Base-by-base conservation (phyloP, 2,329 filamentous ascomycete species). In the Xylaria sp. region DNA sequence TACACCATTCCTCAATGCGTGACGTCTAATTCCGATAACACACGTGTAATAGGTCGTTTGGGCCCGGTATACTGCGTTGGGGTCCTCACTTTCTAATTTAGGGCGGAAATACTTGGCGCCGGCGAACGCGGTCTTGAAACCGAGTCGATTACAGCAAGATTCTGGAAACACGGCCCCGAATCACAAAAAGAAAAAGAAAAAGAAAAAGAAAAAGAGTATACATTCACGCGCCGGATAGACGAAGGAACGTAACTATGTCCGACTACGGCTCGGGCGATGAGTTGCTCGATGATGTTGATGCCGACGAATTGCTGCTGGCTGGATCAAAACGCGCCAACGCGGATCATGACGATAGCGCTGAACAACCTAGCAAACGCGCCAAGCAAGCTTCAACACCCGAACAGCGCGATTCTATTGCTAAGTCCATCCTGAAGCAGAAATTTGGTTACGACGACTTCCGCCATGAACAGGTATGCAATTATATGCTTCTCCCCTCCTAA, bases 391-490 rank as follows among this genome's bases (percentile, higher is more conserved):
- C 56, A 17, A 3, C 63, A 8, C 19, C 32, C 4, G 59, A 64
- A 7, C 50, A 64, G 12, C 58, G 55, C 47, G 54, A 65, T 54
- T 9, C 32, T 9, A 68, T 72, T 32, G 67, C 72, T 9, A 45
- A 32, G 4, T 67, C 70, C 14, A 77, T 84, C 2, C 70, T 85
- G 9, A 71, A 71, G 11, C 72, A 81, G 0, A 80, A 77, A 0
- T 85, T 85, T 55, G 81, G 80, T 0, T 78, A 81, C 59, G 69
- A 76, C 0, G 64, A 70, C 7, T 85, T 85, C 60, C 80, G 83
- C 0, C 80, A 84, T 39, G 82, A 85, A 68, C 83, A 85, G 64
- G 71, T 72, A 8, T 45, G 68, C 27, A 21, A 34, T 51, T 30
- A 45, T 32, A 7, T 56, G 8, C 36, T 14, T 32, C 24, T 42